phyloP scores from a whole-genome alignment of 1,284 basidiomycete species.

The Cryptococcus sp. region DNA sequence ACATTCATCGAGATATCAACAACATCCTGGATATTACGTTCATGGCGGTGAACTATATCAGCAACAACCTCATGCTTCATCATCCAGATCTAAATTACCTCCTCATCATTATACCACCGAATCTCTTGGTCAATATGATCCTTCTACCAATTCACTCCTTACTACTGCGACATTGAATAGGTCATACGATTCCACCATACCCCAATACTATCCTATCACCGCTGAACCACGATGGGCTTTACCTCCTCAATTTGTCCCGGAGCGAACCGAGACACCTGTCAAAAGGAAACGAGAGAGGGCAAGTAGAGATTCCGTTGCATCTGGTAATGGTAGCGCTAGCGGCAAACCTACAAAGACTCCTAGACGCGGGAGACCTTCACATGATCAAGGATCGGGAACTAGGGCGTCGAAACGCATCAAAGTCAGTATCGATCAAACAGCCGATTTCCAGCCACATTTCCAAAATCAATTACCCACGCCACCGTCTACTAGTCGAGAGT shows the following conservation, averaged over 20 bases:
- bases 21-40: neutral
- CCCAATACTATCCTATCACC: constrained; percentile 24
- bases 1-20: neutral
- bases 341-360: constrained; percentile 21
- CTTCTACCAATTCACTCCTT: constrained; percentile 10
- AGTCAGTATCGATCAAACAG: constrained; percentile 5
- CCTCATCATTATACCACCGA: neutral
- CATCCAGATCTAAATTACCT: neutral
- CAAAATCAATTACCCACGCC: constrained; percentile 7
- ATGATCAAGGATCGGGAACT: constrained; percentile 5
- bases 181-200: constrained; percentile 25
- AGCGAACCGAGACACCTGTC: neutral
- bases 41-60: neutral
- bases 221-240: constrained; percentile 9
- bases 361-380: constrained; percentile 11
- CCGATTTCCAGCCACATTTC: neutral
- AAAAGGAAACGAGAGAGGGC: constrained; percentile 12
- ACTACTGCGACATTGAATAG: constrained; percentile 16
- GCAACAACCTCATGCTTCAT: neutral
- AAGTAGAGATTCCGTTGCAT: constrained; percentile 6
- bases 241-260: neutral
- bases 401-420: constrained; percentile 15
- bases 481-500: neutral
- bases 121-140: neutral
- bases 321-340: neutral